A percentile compares a stretch with the other conserved stretches of the same genome.
Evolutionary conservation across 2,329 filamentous ascomycete species (phyloP).

Genomic region (Microascus cirrosus): DNA sequence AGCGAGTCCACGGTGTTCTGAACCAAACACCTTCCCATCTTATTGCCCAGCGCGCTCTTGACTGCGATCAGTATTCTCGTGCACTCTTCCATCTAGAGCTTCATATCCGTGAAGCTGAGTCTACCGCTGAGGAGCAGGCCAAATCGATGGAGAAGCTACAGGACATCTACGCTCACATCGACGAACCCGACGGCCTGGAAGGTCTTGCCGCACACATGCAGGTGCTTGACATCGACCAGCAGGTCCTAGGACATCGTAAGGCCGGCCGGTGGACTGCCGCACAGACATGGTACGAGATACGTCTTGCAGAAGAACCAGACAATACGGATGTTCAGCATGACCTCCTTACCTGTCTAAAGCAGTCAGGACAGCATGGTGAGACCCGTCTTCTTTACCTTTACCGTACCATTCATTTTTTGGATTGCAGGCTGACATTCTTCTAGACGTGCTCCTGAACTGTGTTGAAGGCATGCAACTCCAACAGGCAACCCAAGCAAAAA

Average conservation of each 20-base stretch:
- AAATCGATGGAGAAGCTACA: slow-evolving; percentile 66
- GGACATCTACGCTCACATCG: slow-evolving; percentile 92
- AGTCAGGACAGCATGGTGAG: slow-evolving; percentile 88
- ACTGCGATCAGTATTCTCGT: slow-evolving; percentile 85
- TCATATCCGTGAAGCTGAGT: slow-evolving; percentile 51
- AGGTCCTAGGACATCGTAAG: slow-evolving; percentile 85
- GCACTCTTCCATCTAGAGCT: slow-evolving; percentile 94
- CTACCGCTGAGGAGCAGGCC: slow-evolving; percentile 37
- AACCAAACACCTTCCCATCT: slow-evolving; percentile 62
- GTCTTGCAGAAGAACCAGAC: slow-evolving; percentile 67
- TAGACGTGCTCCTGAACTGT: slow-evolving; percentile 77
- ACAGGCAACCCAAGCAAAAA: slow-evolving; percentile 40
- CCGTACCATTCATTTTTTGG: background rate
- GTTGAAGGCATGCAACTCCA: slow-evolving; percentile 62
- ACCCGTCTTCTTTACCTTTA: slow-evolving; percentile 3
- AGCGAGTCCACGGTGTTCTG: slow-evolving; percentile 38
- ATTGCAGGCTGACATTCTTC: background rate
- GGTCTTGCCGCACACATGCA: slow-evolving; percentile 83
- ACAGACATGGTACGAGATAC: slow-evolving; percentile 95
- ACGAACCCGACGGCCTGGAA: slow-evolving; percentile 93
- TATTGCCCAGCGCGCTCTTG: slow-evolving; percentile 70
- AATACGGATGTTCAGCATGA: slow-evolving; percentile 72
- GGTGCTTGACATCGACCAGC: slow-evolving; percentile 83
- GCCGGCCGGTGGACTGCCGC: slow-evolving; percentile 88
- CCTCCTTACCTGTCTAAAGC: slow-evolving; percentile 77